phyloP scores from a whole-genome alignment of 768 basidiomycete species.

The Hypsizygus marmoreus region DNA sequence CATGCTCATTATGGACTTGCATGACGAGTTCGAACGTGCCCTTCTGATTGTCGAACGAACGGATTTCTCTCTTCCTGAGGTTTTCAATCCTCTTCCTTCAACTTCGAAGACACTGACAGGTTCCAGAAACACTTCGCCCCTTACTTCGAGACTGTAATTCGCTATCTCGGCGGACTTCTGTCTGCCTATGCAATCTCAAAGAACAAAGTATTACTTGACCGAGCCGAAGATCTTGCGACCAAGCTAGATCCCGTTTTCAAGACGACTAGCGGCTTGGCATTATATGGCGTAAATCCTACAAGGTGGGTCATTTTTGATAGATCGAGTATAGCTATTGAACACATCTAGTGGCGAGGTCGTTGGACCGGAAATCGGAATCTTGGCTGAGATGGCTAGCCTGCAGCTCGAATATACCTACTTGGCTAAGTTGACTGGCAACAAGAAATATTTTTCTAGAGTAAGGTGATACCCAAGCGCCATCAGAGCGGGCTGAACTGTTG shows the following conservation, averaged over 20 bases:
- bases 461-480: constrained; percentile 17
- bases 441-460: constrained; percentile 59
- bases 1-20: constrained; percentile 77
- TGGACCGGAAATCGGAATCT: constrained; percentile 39
- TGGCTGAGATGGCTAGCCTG: constrained; percentile 83
- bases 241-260: constrained; percentile 73
- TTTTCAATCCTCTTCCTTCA: constrained; percentile 22
- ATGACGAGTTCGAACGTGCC: constrained; percentile 69
- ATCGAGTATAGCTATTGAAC: neutral
- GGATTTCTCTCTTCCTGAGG: constrained; percentile 50
- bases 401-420: constrained; percentile 88
- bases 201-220: constrained; percentile 59
- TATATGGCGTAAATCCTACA: constrained; percentile 66
- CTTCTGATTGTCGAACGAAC: constrained; percentile 51
- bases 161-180: constrained; percentile 86
- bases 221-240: constrained; percentile 79
- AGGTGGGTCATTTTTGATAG: constrained; percentile 38
- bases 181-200: constrained; percentile 79
- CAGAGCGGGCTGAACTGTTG: neutral
- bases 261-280: constrained; percentile 69
- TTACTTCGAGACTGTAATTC: constrained; percentile 87
- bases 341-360: constrained; percentile 29
- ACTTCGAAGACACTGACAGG: neutral
- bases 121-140: constrained; percentile 39
- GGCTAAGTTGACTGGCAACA: constrained; percentile 74